These are phyloP conservation scores for Ettlia oleoabundans DNA, from an alignment of 139 green algal genomes.

Conservation along the genomic window DNA sequence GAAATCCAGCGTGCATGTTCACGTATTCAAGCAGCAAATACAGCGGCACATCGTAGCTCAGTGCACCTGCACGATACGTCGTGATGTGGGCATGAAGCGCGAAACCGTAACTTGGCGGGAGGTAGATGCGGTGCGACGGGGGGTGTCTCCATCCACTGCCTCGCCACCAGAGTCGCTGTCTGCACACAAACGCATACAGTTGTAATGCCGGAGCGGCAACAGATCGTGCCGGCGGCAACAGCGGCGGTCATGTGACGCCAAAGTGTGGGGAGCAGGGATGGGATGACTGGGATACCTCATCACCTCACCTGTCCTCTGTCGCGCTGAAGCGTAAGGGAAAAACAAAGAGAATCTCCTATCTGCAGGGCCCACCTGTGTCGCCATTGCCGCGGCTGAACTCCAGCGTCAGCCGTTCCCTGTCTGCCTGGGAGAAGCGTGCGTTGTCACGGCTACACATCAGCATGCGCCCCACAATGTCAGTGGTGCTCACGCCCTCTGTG, in stretches of 20 bases:
- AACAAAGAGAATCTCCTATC: too few species aligned
- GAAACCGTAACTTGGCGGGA: conserved; percentile 49
- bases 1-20: neutral
- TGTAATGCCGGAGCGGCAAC: too few species aligned
- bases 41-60: neutral
- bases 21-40: neutral
- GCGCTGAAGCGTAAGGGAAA: too few species aligned
- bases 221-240: too few species aligned
- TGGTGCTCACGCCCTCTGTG: conserved; percentile 97
- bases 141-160: neutral
- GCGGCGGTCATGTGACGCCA: too few species aligned
- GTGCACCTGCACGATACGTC: conserved; percentile 78
- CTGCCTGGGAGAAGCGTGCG: conserved; percentile 49
- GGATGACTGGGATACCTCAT: too few species aligned
- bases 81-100: conserved; percentile 91
- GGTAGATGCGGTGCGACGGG: neutral
- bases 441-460: conserved; percentile 88
- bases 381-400: conserved; percentile 23
- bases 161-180: neutral
- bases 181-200: too few species aligned
- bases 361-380: conserved; percentile 1
- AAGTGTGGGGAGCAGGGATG: too few species aligned
- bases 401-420: conserved; percentile 18
- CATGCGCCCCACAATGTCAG: conserved; percentile 99
- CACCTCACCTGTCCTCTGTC: neutral